Evolutionary conservation across 768 basidiomycete genomes (phyloP).

Genomic region (Phanerochaete carnosa): DNA sequence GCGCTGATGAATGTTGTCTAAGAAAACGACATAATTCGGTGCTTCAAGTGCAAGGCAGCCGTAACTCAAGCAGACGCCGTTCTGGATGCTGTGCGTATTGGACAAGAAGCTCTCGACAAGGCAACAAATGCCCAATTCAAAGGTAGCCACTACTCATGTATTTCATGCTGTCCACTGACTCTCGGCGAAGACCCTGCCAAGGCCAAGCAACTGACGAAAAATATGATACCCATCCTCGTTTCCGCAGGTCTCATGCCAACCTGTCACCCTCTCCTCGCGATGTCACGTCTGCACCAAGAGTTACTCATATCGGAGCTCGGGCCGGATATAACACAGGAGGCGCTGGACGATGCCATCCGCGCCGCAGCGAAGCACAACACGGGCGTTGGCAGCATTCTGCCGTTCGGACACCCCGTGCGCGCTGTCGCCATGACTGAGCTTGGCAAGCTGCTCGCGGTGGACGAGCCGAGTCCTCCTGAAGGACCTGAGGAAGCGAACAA

Average conservation of each 20-base stretch:
- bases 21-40: conserved; percentile 51
- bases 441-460: conserved; percentile 77
- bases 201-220: conserved; percentile 56
- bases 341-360: conserved; percentile 62
- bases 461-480: conserved; percentile 54
- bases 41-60: conserved; percentile 50
- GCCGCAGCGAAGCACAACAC: conserved; percentile 49
- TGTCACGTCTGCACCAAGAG: conserved; percentile 68
- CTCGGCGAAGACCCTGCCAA: conserved; percentile 48
- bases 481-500: conserved; percentile 5
- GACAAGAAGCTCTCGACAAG: conserved; percentile 73
- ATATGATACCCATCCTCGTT: conserved; percentile 61
- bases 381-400: conserved; percentile 53
- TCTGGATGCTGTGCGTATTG: conserved; percentile 62
- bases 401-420: conserved; percentile 71
- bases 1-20: background rate
- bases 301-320: conserved; percentile 57
- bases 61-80: conserved; percentile 50
- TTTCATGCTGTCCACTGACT: background rate
- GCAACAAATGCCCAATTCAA: conserved; percentile 58
- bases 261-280: conserved; percentile 73
- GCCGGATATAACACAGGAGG: conserved; percentile 38
- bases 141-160: conserved; percentile 35
- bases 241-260: conserved; percentile 60
- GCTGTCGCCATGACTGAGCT: conserved; percentile 75